Evolutionary conservation across 306 rosid genomes (phyloP).

Genomic region (Erythrophleum fordii): DNA sequence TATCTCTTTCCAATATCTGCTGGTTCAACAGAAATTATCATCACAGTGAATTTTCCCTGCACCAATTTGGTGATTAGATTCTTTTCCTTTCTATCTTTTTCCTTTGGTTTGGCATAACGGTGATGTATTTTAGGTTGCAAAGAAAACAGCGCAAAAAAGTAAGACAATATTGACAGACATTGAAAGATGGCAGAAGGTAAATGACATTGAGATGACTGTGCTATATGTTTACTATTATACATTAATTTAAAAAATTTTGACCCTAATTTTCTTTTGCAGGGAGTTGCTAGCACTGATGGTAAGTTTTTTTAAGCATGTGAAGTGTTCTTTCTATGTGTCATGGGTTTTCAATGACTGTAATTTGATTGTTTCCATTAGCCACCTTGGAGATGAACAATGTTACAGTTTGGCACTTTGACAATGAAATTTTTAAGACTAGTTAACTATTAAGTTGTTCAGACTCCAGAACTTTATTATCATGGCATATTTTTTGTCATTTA

Average conservation of each 20-base stretch:
- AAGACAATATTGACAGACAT: slow-evolving; percentile 88
- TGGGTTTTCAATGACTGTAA: slow-evolving; percentile 24
- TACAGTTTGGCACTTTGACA: slow-evolving; percentile 18
- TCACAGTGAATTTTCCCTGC: slow-evolving; percentile 18
- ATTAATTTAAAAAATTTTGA: slow-evolving; percentile 29
- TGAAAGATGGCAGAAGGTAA: slow-evolving; percentile 99
- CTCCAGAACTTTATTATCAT: neutral
- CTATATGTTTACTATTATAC: neutral
- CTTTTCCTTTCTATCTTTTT: neutral
- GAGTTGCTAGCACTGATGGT: slow-evolving; percentile 96
- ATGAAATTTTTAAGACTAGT: slow-evolving; percentile 12
- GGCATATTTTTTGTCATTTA: slow-evolving; percentile 4
- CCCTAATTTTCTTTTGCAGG: slow-evolving; percentile 59
- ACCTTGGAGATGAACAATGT: slow-evolving; percentile 6
- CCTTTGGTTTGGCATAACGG: neutral
- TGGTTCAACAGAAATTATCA: neutral
- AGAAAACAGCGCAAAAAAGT: slow-evolving; percentile 89
- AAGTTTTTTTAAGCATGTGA: slow-evolving; percentile 46
- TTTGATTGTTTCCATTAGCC: slow-evolving; percentile 8
- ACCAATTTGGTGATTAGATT: slow-evolving; percentile 16
- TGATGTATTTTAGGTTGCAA: slow-evolving; percentile 70
- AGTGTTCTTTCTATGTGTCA: slow-evolving; percentile 15
- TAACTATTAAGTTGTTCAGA: slow-evolving; percentile 4
- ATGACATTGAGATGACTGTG: slow-evolving; percentile 7
- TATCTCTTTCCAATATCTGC: slow-evolving; percentile 6